Evolutionary conservation across 163 green algal genomes (phyloP).

Genomic region (Chlorella variabilis): DNA sequence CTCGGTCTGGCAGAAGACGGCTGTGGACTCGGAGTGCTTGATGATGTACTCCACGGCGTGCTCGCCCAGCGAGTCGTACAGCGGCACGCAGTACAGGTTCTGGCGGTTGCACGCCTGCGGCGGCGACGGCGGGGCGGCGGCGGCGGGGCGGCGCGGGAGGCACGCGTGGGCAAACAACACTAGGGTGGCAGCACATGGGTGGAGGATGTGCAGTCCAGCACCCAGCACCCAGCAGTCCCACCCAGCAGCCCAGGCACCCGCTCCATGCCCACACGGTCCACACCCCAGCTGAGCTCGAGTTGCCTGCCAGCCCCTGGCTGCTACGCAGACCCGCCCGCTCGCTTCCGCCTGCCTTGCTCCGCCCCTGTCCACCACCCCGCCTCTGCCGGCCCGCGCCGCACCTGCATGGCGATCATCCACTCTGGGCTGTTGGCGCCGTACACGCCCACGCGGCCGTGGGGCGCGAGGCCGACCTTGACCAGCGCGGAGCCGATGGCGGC

Average conservation of each 20-base stretch:
- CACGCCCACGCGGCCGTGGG: conserved; percentile 66
- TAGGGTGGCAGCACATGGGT: too few relatives aligned
- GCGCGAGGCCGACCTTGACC: conserved; percentile 17
- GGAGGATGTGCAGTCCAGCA: background rate
- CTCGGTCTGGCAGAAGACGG: conserved; percentile 60
- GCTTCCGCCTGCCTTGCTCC: too few relatives aligned
- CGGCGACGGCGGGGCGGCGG: too few relatives aligned
- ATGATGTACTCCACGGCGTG: conserved; percentile 96
- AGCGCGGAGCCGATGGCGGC: conserved; percentile 45
- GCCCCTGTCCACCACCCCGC: background rate
- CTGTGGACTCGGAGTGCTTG: conserved; percentile 65
- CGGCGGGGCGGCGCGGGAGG: background rate
- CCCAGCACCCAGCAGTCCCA: background rate
- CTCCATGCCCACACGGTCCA: too few relatives aligned
- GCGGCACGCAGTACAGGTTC: conserved; percentile 73
- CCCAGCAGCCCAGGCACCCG: too few relatives aligned
- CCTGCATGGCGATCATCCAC: conserved; percentile 95
- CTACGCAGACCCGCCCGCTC: too few relatives aligned
- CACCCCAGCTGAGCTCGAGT: too few relatives aligned
- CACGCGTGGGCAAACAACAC: too few relatives aligned
- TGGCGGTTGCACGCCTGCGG: conserved; percentile 86
- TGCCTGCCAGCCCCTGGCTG: too few relatives aligned
- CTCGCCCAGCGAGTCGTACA: conserved; percentile 95
- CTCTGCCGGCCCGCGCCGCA: conserved; percentile 23
- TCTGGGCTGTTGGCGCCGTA: conserved; percentile 89